Evolutionary conservation across 805 yeast species (phyloP).

Genomic region (Cephaloascus albidus): DNA sequence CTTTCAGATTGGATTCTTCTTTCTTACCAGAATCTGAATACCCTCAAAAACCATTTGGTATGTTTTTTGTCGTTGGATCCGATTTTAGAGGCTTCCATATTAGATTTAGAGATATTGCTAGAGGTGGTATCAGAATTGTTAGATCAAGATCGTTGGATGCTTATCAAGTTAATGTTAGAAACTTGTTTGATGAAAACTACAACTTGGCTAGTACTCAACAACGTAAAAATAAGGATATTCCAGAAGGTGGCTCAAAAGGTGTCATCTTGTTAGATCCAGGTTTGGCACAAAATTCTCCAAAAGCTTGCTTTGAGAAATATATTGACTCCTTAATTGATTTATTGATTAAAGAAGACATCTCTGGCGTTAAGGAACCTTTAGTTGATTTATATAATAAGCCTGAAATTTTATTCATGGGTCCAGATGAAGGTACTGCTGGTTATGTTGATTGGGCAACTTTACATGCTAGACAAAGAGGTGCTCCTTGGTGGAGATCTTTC

Average conservation of each 20-base stretch:
- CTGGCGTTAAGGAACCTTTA: conserved; percentile 73
- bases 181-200: conserved; percentile 92
- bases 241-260: conserved; percentile 99
- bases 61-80: conserved; percentile 92
- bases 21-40: conserved; percentile 82
- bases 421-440: conserved; percentile 98
- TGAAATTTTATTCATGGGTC: conserved; percentile 94
- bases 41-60: conserved; percentile 89
- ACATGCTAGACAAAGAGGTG: conserved; percentile 87
- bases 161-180: conserved; percentile 74
- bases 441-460: conserved; percentile 96
- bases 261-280: conserved; percentile 81
- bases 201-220: conserved; percentile 95
- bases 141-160: conserved; percentile 80
- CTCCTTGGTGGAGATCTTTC: conserved; percentile 98
- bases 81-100: conserved; percentile 97
- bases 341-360: conserved; percentile 58
- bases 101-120: conserved; percentile 91
- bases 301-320: conserved; percentile 83
- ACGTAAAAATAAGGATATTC: conserved; percentile 93
- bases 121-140: conserved; percentile 97
- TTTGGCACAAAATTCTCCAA: conserved; percentile 59
- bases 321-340: conserved; percentile 86
- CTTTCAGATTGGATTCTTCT: conserved; percentile 82
- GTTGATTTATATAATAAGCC: conserved; percentile 78